Conservation (phyloP, 352 stramenopile species). For the Phytophthora sp. region DNA sequence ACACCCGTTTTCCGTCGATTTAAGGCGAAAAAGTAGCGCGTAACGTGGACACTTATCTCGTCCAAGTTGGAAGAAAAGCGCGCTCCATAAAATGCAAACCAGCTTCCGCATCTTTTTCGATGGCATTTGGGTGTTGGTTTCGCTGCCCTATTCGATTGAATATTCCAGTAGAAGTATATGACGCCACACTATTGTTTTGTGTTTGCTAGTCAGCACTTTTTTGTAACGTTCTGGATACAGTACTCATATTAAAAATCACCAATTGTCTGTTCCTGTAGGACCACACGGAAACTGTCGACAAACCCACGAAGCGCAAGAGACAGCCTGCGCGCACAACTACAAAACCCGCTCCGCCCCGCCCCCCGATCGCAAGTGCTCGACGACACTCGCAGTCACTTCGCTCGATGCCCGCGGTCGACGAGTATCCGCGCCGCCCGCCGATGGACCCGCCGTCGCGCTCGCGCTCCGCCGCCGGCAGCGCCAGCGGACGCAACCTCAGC, state of each 20-base stretch:
- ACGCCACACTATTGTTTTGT: too few species aligned
- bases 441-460: conserved; percentile 17
- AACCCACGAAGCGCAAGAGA: conserved; percentile 30
- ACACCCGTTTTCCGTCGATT: conserved; percentile 23
- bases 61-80: conserved; percentile 1
- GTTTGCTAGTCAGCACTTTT: background rate
- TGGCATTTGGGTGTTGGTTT: background rate
- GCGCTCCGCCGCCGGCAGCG: conserved; percentile 20
- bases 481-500: conserved; percentile 25
- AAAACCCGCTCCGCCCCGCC: conserved; percentile 14
- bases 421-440: conserved; percentile 28
- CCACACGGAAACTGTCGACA: conserved; percentile 9
- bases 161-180: background rate
- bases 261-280: conserved; percentile 8
- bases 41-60: background rate
- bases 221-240: background rate
- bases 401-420: conserved; percentile 48
- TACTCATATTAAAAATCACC: conserved; percentile 2
- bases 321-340: conserved; percentile 21
- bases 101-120: background rate
- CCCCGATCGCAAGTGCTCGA: conserved; percentile 11
- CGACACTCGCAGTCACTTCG: conserved; percentile 8
- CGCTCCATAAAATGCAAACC: conserved; percentile 1
- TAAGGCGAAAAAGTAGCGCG: conserved; percentile 23
- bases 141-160: background rate